Conservation (phyloP, 2,329 filamentous ascomycete species). For the Calonectria multiphialidica region DNA sequence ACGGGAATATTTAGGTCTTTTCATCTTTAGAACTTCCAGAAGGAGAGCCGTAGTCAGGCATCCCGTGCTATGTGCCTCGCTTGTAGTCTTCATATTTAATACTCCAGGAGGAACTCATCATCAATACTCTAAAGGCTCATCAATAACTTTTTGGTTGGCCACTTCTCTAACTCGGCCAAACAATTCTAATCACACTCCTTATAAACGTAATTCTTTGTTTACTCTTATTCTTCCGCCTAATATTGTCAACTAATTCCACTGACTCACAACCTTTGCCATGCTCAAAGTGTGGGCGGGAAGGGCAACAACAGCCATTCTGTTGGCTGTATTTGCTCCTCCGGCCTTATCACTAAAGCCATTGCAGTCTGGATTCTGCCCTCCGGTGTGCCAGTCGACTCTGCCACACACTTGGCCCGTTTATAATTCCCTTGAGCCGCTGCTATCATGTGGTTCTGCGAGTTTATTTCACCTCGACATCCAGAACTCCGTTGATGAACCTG, state of each 20-base stretch:
- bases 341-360: neutral
- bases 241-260: neutral
- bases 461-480: neutral
- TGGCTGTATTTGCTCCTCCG: neutral
- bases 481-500: neutral
- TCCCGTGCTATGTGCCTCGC: neutral
- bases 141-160: neutral
- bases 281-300: neutral
- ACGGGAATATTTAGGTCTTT: neutral
- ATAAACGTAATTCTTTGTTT: neutral
- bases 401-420: neutral
- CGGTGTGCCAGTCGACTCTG: neutral
- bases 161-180: no score
- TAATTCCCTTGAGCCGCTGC: neutral
- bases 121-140: neutral
- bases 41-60: neutral
- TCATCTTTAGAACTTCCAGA: neutral
- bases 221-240: neutral
- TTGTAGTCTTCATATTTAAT: neutral
- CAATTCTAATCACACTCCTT: neutral
- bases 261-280: neutral
- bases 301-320: neutral
- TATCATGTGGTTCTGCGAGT: neutral
- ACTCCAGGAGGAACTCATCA: neutral
- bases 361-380: neutral